Evolutionary conservation across 2,329 filamentous ascomycete species (phyloP).

Genomic region (Penicillium crustosum): DNA sequence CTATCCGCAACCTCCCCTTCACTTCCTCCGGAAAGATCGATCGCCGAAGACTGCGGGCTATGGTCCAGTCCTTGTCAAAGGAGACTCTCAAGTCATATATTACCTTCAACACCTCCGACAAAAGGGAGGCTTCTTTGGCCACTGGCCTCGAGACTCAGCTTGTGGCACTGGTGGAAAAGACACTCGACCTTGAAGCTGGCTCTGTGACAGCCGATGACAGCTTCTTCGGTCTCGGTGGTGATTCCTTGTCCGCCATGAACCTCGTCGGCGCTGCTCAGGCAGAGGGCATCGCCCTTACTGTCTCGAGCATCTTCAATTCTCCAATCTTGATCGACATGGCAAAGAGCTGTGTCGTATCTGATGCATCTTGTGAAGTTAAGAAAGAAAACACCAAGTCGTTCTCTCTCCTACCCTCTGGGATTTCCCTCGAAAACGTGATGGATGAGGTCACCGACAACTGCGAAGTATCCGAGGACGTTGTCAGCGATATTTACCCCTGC

Average conservation of each 20-base stretch:
- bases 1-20: conserved; percentile 42
- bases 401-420: conserved; percentile 28
- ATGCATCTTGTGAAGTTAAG: neutral
- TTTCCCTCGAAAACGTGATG: conserved; percentile 23
- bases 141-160: conserved; percentile 33
- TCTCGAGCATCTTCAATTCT: conserved; percentile 47
- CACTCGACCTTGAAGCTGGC: conserved; percentile 39
- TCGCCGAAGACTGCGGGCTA: conserved; percentile 38
- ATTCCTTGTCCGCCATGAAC: conserved; percentile 50
- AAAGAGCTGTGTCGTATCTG: conserved; percentile 23
- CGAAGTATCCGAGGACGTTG: conserved; percentile 26
- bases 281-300: conserved; percentile 42
- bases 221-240: conserved; percentile 50
- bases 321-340: conserved; percentile 49
- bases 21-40: conserved; percentile 47
- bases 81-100: conserved; percentile 34
- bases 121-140: conserved; percentile 25
- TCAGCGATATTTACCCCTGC: conserved; percentile 46
- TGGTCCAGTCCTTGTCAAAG: conserved; percentile 38
- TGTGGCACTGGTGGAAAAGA: conserved; percentile 40
- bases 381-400: conserved; percentile 26
- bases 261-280: conserved; percentile 45
- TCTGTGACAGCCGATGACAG: conserved; percentile 46
- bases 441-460: conserved; percentile 35
- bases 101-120: conserved; percentile 21